A percentile compares a stretch with the other conserved stretches of the same genome.
These are phyloP conservation scores for Eutrema heterophyllum DNA, from an alignment of 345 rosid genomes.

Conservation along the genomic window DNA sequence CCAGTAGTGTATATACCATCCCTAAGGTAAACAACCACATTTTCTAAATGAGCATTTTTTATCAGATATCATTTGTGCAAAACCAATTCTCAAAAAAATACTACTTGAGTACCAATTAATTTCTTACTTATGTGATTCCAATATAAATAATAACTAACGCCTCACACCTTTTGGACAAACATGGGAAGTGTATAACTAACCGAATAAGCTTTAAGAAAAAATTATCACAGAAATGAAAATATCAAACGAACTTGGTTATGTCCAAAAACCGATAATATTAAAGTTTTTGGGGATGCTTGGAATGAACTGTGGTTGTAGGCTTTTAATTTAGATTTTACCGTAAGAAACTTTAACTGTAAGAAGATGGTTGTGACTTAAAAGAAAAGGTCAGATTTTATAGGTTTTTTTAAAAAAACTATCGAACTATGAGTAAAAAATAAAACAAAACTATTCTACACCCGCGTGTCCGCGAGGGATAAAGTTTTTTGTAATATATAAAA, in stretches of 20 bases:
- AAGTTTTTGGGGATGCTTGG: too few species aligned
- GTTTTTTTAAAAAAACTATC: too few species aligned
- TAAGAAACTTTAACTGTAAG: too few species aligned
- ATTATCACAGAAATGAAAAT: background rate
- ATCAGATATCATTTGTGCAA: background rate
- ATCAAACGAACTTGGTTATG: background rate
- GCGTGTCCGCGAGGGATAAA: too few species aligned
- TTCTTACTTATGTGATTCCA: background rate
- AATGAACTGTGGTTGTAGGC: too few species aligned
- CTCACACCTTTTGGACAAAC: background rate
- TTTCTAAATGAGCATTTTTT: background rate
- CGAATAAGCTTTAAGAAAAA: background rate
- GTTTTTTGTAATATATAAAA: too few species aligned
- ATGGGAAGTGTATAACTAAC: background rate
- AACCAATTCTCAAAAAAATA: background rate
- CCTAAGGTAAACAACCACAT: background rate
- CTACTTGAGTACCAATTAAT: background rate
- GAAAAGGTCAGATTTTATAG: too few species aligned
- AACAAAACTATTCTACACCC: too few species aligned
- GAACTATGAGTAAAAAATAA: too few species aligned
- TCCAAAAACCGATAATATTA: background rate
- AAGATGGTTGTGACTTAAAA: too few species aligned
- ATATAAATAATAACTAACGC: background rate
- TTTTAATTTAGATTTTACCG: too few species aligned
- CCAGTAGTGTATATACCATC: background rate